phyloP scores from a whole-genome alignment of 2,329 filamentous ascomycete species.

The Furcasterigmium furcatum region DNA sequence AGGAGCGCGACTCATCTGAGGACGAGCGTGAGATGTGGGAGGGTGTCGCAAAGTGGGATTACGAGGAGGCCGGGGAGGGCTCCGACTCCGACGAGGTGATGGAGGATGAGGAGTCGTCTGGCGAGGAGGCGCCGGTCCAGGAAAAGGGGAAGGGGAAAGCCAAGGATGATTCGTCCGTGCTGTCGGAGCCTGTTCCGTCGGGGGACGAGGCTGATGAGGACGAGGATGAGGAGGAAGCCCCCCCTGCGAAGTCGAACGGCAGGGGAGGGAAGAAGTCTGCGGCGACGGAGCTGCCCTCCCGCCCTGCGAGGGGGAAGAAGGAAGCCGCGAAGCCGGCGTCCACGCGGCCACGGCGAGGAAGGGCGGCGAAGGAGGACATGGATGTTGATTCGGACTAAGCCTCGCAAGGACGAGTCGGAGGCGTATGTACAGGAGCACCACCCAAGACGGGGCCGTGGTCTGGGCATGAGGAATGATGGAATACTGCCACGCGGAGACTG shows the following conservation, averaged over 20 bases:
- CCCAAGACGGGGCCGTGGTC: too few relatives aligned
- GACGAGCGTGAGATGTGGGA: conserved; percentile 61
- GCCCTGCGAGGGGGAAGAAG: conserved; percentile 11
- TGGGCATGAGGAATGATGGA: too few relatives aligned
- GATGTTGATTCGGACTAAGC: not conserved
- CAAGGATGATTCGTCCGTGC: conserved; percentile 11
- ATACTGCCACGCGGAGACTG: too few relatives aligned
- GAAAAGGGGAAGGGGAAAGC: too few relatives aligned
- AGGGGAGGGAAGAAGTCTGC: conserved; percentile 7
- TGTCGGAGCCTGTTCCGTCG: conserved; percentile 1
- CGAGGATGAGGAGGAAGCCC: conserved; percentile 9
- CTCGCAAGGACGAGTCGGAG: not conserved
- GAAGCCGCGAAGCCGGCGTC: not conserved
- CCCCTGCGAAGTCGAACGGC: conserved; percentile 11
- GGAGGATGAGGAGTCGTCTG: conserved; percentile 9
- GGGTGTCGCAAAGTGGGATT: conserved; percentile 58
- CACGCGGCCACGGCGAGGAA: not conserved
- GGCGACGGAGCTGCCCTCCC: conserved; percentile 9
- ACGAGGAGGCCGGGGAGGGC: conserved; percentile 23
- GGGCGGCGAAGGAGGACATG: not conserved
- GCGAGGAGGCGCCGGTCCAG: conserved; percentile 10
- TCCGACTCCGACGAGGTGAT: conserved; percentile 14
- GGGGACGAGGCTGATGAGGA: conserved; percentile 12
- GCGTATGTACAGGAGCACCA: not conserved
- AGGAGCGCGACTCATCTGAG: conserved; percentile 53